Evolutionary conservation across 2,329 filamentous ascomycete genomes (phyloP).

Genomic region (Botrytis aclada): DNA sequence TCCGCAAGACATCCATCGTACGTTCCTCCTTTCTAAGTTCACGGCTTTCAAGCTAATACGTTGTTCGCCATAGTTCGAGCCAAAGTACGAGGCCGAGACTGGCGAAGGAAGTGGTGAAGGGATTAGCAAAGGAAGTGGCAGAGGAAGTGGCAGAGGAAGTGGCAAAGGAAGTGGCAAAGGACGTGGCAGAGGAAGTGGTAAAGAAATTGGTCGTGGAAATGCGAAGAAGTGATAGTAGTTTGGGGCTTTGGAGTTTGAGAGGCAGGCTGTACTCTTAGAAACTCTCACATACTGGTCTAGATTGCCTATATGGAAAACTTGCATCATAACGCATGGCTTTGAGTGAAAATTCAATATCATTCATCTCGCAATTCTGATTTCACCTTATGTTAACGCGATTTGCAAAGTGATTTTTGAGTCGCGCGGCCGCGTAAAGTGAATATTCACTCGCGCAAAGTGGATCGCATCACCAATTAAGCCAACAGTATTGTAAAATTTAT

Average conservation of each 20-base stretch:
- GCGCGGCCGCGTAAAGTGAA: not conserved
- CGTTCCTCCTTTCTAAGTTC: not conserved
- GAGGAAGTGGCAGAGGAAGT: not conserved
- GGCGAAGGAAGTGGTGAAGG: not conserved
- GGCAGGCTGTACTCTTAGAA: not conserved
- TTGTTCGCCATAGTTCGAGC: not conserved
- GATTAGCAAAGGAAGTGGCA: no score
- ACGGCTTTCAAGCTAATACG: not conserved
- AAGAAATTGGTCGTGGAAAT: not conserved
- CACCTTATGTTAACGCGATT: not conserved
- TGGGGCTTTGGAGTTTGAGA: not conserved
- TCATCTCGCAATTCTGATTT: not conserved
- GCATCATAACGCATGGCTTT: not conserved
- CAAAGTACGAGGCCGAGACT: not conserved
- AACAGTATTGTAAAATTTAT: not conserved
- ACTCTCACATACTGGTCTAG: not conserved
- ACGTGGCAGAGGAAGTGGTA: not conserved
- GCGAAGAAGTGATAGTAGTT: not conserved
- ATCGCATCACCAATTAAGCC: not conserved
- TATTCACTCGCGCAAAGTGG: not conserved
- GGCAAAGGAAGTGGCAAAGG: not conserved
- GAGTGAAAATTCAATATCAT: not conserved
- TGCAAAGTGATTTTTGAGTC: not conserved
- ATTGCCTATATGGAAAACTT: not conserved
- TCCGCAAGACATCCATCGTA: not conserved